Evolutionary conservation across 108 stramenopile genomes (phyloP).

Genomic region (Fistulifera pelliculosa): DNA sequence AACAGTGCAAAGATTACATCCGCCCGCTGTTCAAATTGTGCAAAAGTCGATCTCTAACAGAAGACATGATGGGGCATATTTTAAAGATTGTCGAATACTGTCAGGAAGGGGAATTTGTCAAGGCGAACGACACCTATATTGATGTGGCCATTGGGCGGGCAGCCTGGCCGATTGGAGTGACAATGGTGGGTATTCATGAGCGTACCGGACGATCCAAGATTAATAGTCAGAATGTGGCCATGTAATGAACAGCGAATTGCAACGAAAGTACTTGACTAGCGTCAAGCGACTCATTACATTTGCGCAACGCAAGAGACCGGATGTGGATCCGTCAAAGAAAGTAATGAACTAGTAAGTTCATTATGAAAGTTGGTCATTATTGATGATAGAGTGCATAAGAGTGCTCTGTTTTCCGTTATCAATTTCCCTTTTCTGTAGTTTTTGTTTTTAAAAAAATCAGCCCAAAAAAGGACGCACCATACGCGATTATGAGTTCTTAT

Average conservation of each 20-base stretch:
- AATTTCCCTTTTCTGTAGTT: no score
- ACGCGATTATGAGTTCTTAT: not conserved
- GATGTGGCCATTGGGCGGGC: constrained; percentile 92
- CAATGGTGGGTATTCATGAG: constrained; percentile 98
- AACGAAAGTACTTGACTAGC: constrained; percentile 94
- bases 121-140: constrained; percentile 92
- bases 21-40: constrained; percentile 80
- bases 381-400: no score
- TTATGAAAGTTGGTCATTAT: no score
- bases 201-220: constrained; percentile 91
- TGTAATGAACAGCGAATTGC: constrained; percentile 89
- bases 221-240: constrained; percentile 92
- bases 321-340: constrained; percentile 83
- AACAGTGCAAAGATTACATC: constrained; percentile 96
- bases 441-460: no score
- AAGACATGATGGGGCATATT: constrained; percentile 48
- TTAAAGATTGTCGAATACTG: constrained; percentile 82
- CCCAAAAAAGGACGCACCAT: no score
- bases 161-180: constrained; percentile 99
- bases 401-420: no score
- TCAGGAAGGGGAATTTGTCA: constrained; percentile 87
- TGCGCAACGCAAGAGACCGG: constrained; percentile 73
- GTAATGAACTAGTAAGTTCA: constrained; percentile 35
- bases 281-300: constrained; percentile 95
- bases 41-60: constrained; percentile 45